These are phyloP conservation scores for Cladophialophora psammophila DNA, from an alignment of 2,329 filamentous ascomycete genomes.

Conservation along the genomic window DNA sequence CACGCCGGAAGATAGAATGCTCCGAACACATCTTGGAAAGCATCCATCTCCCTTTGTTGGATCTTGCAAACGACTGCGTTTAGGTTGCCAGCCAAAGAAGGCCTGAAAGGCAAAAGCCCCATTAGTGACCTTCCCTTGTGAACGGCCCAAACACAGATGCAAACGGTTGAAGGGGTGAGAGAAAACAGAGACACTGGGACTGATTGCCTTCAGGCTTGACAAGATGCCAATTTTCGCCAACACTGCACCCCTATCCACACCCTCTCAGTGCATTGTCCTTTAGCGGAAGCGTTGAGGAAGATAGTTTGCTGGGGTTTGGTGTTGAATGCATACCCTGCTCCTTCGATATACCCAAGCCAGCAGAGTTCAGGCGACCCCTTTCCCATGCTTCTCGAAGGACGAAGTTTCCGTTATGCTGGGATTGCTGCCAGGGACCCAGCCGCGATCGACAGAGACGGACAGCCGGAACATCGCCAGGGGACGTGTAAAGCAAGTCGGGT, in stretches of 20 bases:
- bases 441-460: background rate
- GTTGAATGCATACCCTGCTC: background rate
- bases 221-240: background rate
- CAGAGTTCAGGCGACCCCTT: background rate
- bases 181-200: background rate
- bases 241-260: background rate
- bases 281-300: background rate
- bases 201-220: background rate
- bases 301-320: background rate
- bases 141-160: background rate
- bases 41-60: slow-evolving; percentile 3
- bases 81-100: background rate
- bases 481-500: background rate
- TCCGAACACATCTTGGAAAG: background rate
- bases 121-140: background rate
- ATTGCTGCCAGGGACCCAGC: background rate
- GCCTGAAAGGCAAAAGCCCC: slow-evolving; percentile 7
- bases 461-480: background rate
- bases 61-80: slow-evolving; percentile 7
- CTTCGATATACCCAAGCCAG: background rate
- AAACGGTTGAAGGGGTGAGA: background rate
- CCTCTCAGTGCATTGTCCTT: background rate
- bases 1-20: background rate
- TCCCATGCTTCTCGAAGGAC: background rate
- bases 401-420: background rate